Percentiles rank a stretch among this genome's conserved stretches.
Evolutionary conservation across 2,329 filamentous ascomycete genomes (phyloP).

Genomic region (Aspergillus tanneri): DNA sequence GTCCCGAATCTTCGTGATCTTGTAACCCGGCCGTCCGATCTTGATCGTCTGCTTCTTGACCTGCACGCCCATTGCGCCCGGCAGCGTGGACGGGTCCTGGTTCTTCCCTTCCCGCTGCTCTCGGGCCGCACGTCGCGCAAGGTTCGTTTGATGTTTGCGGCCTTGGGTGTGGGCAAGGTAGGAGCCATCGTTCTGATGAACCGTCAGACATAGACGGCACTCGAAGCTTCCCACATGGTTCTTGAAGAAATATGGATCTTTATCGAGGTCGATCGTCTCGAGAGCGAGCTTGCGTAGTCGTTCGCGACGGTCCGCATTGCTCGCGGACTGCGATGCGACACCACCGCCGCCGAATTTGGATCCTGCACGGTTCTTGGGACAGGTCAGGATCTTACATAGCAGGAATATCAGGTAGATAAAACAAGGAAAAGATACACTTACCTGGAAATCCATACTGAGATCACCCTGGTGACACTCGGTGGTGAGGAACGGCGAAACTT

Average conservation of each 20-base stretch:
- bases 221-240: constrained; percentile 99
- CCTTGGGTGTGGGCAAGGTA: constrained; percentile 98
- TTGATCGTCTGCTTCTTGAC: constrained; percentile 84
- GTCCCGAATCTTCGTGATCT: constrained; percentile 94
- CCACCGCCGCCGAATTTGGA: constrained; percentile 98
- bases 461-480: not conserved
- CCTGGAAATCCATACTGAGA: constrained; percentile 9
- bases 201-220: constrained; percentile 92
- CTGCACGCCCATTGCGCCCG: constrained; percentile 73
- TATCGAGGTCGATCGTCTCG: constrained; percentile 98
- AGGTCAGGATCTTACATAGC: constrained; percentile 11
- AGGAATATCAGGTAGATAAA: not conserved
- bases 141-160: constrained; percentile 97
- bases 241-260: constrained; percentile 99
- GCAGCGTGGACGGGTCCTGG: constrained; percentile 62
- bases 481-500: not conserved
- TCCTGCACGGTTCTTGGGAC: constrained; percentile 78
- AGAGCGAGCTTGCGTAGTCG: constrained; percentile 96
- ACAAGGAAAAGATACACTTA: too few relatives aligned
- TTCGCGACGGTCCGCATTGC: constrained; percentile 95
- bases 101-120: constrained; percentile 84
- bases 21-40: constrained; percentile 94
- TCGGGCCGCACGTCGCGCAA: constrained; percentile 90
- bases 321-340: constrained; percentile 88
- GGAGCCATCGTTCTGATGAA: constrained; percentile 98